Percentiles rank a stretch among this genome's conserved stretches.
These are phyloP conservation scores for Theobroma cacao DNA, from an alignment of 345 rosid species.

Conservation along the genomic window DNA sequence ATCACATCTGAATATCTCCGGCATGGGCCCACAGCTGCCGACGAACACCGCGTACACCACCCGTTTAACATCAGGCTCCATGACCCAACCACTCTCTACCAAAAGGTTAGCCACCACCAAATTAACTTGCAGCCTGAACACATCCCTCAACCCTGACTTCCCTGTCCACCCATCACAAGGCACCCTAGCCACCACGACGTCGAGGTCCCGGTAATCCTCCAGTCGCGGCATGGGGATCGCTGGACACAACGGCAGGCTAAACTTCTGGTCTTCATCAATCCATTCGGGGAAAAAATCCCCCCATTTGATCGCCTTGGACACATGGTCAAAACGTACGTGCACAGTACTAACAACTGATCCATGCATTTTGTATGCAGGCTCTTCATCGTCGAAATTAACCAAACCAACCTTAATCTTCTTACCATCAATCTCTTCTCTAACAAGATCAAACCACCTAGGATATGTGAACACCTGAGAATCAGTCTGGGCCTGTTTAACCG, in stretches of 20 bases:
- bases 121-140: constrained; percentile 73
- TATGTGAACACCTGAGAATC: constrained; percentile 3
- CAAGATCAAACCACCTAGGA: constrained; percentile 43
- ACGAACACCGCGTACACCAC: constrained; percentile 49
- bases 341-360: constrained; percentile 21
- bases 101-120: constrained; percentile 74
- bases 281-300: constrained; percentile 62
- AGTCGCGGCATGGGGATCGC: constrained; percentile 60
- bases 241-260: constrained; percentile 47
- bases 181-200: constrained; percentile 61
- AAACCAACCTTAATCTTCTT: constrained; percentile 50
- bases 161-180: constrained; percentile 48
- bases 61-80: constrained; percentile 15
- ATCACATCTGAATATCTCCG: constrained; percentile 72
- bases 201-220: constrained; percentile 45
- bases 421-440: constrained; percentile 27
- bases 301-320: constrained; percentile 44
- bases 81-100: constrained; percentile 38
- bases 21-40: constrained; percentile 86
- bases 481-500: neutral
- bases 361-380: constrained; percentile 17
- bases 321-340: constrained; percentile 36
- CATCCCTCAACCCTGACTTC: constrained; percentile 51
- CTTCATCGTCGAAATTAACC: constrained; percentile 37
- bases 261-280: constrained; percentile 55